These are phyloP conservation scores for Termitomyces sp. DNA, from an alignment of 768 basidiomycete species.

Conservation along the genomic window DNA sequence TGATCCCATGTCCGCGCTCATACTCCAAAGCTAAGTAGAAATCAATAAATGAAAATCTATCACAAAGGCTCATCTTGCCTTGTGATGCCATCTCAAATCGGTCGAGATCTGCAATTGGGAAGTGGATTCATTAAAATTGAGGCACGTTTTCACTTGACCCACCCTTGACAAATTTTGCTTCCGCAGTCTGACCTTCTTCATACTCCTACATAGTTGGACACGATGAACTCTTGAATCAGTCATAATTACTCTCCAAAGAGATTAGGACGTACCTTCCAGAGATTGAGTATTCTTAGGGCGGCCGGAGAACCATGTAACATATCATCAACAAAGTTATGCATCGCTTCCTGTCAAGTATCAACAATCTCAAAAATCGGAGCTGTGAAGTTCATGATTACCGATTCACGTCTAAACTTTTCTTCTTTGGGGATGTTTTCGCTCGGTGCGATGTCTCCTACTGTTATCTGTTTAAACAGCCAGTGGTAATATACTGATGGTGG, in stretches of 20 bases:
- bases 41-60: not conserved
- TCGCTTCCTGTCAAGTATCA: constrained; percentile 57
- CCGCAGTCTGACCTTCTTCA: constrained; percentile 64
- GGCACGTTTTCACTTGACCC: not conserved
- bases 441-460: constrained; percentile 93
- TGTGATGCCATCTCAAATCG: constrained; percentile 86
- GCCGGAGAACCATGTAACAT: constrained; percentile 80
- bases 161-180: constrained; percentile 89
- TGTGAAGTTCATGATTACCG: constrained; percentile 27
- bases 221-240: not conserved
- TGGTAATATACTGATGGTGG: not conserved
- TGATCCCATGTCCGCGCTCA: constrained; percentile 44
- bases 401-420: constrained; percentile 76
- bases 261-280: constrained; percentile 57
- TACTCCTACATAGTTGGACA: constrained; percentile 56
- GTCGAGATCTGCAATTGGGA: constrained; percentile 62
- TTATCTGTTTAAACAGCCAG: not conserved
- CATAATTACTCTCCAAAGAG: not conserved
- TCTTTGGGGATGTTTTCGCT: constrained; percentile 78
- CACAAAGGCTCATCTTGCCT: constrained; percentile 31
- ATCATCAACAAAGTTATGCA: constrained; percentile 83
- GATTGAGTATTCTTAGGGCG: constrained; percentile 56
- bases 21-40: constrained; percentile 60
- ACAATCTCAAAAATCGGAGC: not conserved
- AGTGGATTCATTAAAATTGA: not conserved